Conservation (phyloP, 1,284 basidiomycete species). For the Malassezia nana region DNA sequence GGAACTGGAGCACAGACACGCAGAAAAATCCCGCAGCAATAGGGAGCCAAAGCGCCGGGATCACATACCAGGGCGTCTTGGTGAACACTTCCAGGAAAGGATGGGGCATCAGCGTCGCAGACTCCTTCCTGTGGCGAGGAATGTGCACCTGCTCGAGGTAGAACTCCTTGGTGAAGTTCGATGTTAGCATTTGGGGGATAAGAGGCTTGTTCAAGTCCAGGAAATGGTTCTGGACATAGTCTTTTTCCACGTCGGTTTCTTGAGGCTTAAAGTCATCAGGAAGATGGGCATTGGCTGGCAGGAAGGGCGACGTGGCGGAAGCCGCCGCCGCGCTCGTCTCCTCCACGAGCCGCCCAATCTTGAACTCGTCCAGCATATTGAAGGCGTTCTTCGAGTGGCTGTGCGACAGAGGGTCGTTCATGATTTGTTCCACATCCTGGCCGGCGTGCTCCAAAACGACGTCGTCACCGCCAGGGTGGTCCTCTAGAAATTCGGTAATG, state of each 20-base stretch:
- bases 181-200: conserved; percentile 70
- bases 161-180: conserved; percentile 83
- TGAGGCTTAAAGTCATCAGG: conserved; percentile 49
- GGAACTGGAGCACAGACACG: conserved; percentile 72
- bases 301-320: conserved; percentile 14
- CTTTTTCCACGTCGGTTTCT: conserved; percentile 33
- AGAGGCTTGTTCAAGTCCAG: conserved; percentile 81
- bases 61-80: conserved; percentile 84
- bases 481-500: conserved; percentile 51
- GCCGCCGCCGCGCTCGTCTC: conserved; percentile 7
- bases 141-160: conserved; percentile 92
- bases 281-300: conserved; percentile 49
- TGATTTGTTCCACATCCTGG: conserved; percentile 67
- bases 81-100: conserved; percentile 76
- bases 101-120: conserved; percentile 77
- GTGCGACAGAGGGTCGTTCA: conserved; percentile 76
- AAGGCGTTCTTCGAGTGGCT: conserved; percentile 88
- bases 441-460: conserved; percentile 61
- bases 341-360: conserved; percentile 32
- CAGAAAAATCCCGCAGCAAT: conserved; percentile 71
- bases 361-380: conserved; percentile 74
- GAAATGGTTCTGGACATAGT: conserved; percentile 73
- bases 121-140: conserved; percentile 74
- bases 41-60: conserved; percentile 83
- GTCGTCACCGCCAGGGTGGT: conserved; percentile 53